Evolutionary conservation across 139 green algal genomes (phyloP).

Genomic region (Bryopsis sp.): DNA sequence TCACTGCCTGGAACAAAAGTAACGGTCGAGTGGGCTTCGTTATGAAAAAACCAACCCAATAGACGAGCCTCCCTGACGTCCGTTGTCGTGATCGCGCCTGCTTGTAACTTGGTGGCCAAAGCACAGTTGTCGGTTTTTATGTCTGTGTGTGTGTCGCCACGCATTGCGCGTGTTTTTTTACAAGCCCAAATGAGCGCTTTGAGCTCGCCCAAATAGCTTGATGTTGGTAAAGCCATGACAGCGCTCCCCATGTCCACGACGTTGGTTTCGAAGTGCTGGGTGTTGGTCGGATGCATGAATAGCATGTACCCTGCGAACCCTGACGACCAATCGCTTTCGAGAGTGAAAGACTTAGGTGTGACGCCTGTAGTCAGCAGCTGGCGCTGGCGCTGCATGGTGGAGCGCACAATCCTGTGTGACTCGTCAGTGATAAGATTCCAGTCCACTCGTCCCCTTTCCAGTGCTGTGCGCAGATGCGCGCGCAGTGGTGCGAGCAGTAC

Average conservation of each 20-base stretch:
- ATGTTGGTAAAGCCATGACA: not conserved
- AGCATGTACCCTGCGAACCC: slow-evolving; percentile 9
- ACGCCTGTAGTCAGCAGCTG: not conserved
- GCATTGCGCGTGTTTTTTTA: not conserved
- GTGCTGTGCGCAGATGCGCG: not conserved
- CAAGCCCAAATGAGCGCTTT: slow-evolving; percentile 16
- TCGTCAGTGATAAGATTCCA: not conserved
- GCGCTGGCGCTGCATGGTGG: not conserved
- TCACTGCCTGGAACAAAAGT: slow-evolving; percentile 14
- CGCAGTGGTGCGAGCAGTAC: slow-evolving; percentile 8
- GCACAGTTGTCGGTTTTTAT: slow-evolving; percentile 11
- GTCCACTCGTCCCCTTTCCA: not conserved
- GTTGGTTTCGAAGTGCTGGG: too few species aligned
- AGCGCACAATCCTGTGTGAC: not conserved
- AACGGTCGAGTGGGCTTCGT: not conserved
- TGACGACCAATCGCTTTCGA: slow-evolving; percentile 13
- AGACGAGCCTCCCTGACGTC: not conserved
- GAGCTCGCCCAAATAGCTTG: slow-evolving; percentile 14
- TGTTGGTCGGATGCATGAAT: not conserved
- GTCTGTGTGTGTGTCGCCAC: not conserved
- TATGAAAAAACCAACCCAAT: not conserved
- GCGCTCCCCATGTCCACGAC: slow-evolving; percentile 5
- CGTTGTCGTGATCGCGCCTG: too few species aligned
- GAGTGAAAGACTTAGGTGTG: not conserved
- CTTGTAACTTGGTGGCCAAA: not conserved